These are phyloP conservation scores for Gossypioides kirkii DNA, from an alignment of 345 rosid species.

Conservation along the genomic window DNA sequence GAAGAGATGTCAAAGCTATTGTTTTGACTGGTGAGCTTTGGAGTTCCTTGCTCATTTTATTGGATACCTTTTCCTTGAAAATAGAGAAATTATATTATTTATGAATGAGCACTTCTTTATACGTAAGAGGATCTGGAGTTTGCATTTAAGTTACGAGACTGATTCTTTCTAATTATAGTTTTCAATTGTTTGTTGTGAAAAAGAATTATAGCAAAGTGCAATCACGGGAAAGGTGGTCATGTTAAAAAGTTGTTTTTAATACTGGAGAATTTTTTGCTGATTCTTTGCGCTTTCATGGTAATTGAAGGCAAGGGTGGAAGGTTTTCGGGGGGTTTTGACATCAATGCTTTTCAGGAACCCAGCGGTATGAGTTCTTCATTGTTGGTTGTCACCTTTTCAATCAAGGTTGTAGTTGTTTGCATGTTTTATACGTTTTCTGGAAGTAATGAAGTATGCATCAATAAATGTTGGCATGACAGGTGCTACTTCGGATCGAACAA, in stretches of 20 bases:
- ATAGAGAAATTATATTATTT: neutral
- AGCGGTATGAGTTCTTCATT: constrained; percentile 31
- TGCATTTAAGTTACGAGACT: neutral
- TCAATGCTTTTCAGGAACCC: constrained; percentile 44
- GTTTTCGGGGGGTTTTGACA: constrained; percentile 66
- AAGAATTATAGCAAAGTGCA: neutral
- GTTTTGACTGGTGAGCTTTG: constrained; percentile 11
- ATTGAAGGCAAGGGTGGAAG: constrained; percentile 53
- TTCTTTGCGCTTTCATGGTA: constrained; percentile 5
- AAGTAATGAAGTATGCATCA: neutral
- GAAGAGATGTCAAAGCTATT: constrained; percentile 14
- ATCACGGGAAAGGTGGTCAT: neutral
- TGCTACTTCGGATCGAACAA: constrained; percentile 36
- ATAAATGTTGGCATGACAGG: constrained; percentile 33
- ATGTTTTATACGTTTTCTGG: neutral
- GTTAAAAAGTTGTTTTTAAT: neutral
- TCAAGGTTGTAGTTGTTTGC: neutral
- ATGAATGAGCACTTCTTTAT: neutral
- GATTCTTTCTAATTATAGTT: neutral
- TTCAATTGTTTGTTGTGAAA: neutral
- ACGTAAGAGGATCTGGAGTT: neutral
- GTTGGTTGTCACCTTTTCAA: neutral
- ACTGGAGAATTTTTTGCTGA: neutral
- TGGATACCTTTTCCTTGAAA: neutral
- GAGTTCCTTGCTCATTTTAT: neutral